These are phyloP conservation scores for Combretum micranthum DNA, from an alignment of 345 rosid genomes.

Conservation along the genomic window DNA sequence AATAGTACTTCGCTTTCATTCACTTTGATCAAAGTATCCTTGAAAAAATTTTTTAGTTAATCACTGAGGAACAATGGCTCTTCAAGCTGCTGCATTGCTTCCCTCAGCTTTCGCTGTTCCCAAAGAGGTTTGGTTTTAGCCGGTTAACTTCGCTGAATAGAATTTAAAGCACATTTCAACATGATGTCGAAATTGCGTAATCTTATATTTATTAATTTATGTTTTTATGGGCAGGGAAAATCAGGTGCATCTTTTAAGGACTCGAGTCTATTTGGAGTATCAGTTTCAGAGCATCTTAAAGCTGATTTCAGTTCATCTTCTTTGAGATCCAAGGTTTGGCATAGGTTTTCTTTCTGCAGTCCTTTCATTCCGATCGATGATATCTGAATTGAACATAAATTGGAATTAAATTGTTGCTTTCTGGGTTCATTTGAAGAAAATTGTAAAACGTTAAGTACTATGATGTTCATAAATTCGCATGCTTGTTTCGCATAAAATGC, in stretches of 20 bases:
- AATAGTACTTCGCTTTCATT: not conserved
- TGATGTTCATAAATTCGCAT: too few relatives aligned
- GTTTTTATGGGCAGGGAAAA: conserved; percentile 44
- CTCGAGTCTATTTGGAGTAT: conserved; percentile 66
- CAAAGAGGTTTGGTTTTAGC: conserved; percentile 41
- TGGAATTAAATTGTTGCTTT: too few relatives aligned
- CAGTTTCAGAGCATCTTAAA: conserved; percentile 52
- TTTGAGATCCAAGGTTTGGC: conserved; percentile 55
- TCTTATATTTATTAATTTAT: too few relatives aligned
- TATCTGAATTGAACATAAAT: too few relatives aligned
- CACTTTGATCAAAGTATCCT: not conserved
- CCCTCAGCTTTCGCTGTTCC: conserved; percentile 51
- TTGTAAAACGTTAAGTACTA: too few relatives aligned
- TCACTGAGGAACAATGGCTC: conserved; percentile 38
- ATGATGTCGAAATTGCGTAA: too few relatives aligned
- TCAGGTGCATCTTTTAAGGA: conserved; percentile 51
- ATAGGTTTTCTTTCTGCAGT: too few relatives aligned
- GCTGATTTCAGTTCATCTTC: conserved; percentile 43
- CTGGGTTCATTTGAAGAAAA: too few relatives aligned
- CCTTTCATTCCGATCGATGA: too few relatives aligned
- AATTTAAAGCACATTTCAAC: not conserved
- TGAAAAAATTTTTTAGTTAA: not conserved
- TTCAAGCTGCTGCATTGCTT: conserved; percentile 69
- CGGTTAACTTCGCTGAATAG: not conserved
- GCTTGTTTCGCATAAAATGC: too few relatives aligned